Base-by-base conservation (phyloP, 1,284 basidiomycete species). In the Mycena citricolor region DNA sequence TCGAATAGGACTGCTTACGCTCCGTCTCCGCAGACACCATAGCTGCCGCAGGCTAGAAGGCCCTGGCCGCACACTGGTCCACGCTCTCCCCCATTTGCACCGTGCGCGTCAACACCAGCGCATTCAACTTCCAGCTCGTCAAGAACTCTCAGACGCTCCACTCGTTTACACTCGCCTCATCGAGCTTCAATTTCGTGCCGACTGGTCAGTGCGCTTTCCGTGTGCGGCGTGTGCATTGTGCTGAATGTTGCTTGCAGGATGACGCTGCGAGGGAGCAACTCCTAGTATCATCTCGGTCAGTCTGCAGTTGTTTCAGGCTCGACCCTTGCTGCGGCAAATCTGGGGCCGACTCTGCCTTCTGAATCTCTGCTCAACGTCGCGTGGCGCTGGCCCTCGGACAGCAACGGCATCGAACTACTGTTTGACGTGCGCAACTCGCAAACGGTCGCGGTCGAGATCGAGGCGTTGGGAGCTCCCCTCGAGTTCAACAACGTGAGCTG, bases 101-200 rank as follows among this genome's bases (percentile, higher is more conserved):
- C n/a, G n/a, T n/a, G n/a, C n/a, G n/a, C n/a, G n/a, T 78, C 59
- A 68, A 64, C 25, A 71, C 73, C 4, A 61, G 74, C 0, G 55
- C 59, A 2, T 75, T 80, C 57, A 56, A 65, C 10, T 52, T 76
- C 10, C 68, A 71, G 49, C 64, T 79, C 12, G 76, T 80, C 32
- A 77, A 74, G 51, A 77, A 80, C 52, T 79, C 77, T 0, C 78
- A 81, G 58, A 78, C 76, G 0, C 60, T 78, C 2, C 79, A 76
- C 54, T 79, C 76, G 4, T 57, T 79, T 38, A 69, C 64, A 39
- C 68, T 75, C 5, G 57, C 61, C 4, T 59, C 61, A 13, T 58
- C 53, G 1, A 52, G 57, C 3, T 78, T 79, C 56, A 69, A 81
- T 55, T 80, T 78, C 50, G 69, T 78, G 20, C 76, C 78, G 3